Percentiles rank a stretch among this genome's conserved stretches.
Evolutionary conservation across 495 filamentous ascomycete genomes (phyloP).

Genomic region (Podospora conica): DNA sequence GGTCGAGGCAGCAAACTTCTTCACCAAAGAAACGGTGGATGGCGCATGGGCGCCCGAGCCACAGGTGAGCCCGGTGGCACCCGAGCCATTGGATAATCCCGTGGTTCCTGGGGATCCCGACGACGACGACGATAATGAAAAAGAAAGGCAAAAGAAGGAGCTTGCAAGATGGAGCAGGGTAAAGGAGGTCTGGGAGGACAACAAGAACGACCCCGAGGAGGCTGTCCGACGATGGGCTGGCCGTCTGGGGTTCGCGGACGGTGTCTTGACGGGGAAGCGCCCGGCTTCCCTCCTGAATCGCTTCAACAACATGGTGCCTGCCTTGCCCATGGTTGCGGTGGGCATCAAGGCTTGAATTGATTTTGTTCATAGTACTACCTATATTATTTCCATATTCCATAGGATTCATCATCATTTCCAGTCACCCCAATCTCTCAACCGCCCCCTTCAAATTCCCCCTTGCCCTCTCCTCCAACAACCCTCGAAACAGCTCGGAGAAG

Average conservation of each 20-base stretch:
- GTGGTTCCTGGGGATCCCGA: neutral
- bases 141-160: neutral
- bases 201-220: neutral
- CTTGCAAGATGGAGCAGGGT: neutral
- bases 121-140: neutral
- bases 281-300: neutral
- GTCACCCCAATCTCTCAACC: neutral
- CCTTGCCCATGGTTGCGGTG: slow-evolving; percentile 4
- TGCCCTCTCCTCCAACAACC: slow-evolving; percentile 10
- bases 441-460: slow-evolving; percentile 10
- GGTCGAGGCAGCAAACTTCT: neutral
- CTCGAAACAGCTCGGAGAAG: slow-evolving; percentile 8
- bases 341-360: neutral
- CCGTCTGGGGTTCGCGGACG: neutral
- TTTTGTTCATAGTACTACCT: no score
- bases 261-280: neutral
- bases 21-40: neutral
- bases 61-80: neutral
- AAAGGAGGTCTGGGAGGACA: neutral
- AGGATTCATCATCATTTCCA: neutral
- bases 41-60: neutral
- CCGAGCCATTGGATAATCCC: neutral
- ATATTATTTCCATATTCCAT: no score
- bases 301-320: slow-evolving; percentile 3
- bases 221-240: neutral